Base-by-base conservation (phyloP, 2,329 filamentous ascomycete genomes). In the Colletotrichum kahawae region DNA sequence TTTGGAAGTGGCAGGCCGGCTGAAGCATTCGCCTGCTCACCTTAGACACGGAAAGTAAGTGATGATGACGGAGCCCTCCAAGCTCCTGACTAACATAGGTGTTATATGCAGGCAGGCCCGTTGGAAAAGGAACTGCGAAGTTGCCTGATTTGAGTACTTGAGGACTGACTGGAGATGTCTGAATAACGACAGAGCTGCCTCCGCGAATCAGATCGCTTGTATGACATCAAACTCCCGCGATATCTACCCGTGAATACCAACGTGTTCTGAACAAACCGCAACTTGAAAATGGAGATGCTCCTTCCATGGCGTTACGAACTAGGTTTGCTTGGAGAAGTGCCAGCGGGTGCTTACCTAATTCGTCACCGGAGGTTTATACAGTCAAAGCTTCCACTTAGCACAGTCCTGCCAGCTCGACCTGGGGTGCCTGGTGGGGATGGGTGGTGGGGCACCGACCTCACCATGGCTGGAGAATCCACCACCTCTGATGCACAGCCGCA, bases 401-500 rank as follows among this genome's bases (percentile, higher is more conserved):
- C 72, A 18, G 73, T 14, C 63, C 24, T 51, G 43, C n/a, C 67
- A 34, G 34, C 67, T 33, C 48, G 57, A n/a, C 29, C 38, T 48
- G 57, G 18, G 70, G 34, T 60, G 48, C 29, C 51, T 74, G 51
- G 74, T 76, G 74, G 74, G 74, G 69, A 70, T 68, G 36, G 13
- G 27, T 73, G 63, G 73, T 75, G 73, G 73, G 73, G 70, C 73
- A 73, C 69, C 64, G 69, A 75, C 73, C 73, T 75, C 63, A 67
- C 72, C 63, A 75, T 73, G 73, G 73, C 69, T 75, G 74, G 74
- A 67, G 64, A 76, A 60, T 57, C 74, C 65, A 76, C 75, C 65
- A 24, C 31, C 73, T 69, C 68, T 72, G 67, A 71, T 77, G 75
- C 75, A 77, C 75, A 77, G 75, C 75, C 75, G 75, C 75, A 77